These are phyloP conservation scores for Citrus glauca DNA, from an alignment of 345 rosid genomes.

Conservation along the genomic window DNA sequence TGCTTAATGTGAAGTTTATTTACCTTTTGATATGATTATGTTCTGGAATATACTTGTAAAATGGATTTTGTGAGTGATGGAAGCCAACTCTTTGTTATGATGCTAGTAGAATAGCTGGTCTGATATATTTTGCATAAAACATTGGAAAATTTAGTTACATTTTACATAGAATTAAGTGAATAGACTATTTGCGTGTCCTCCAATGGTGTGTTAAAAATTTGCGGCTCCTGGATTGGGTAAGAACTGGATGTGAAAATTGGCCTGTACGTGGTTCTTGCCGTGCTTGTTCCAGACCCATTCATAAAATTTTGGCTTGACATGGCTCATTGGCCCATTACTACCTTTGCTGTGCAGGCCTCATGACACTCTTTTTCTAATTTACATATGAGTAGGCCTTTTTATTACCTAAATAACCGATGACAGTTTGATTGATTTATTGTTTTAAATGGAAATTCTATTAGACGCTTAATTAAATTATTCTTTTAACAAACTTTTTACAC, in stretches of 20 bases:
- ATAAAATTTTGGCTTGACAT: not conserved
- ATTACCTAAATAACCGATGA: too few species aligned
- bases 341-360: not conserved
- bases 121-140: not conserved
- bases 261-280: not conserved
- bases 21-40: not conserved
- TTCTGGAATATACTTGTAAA: not conserved
- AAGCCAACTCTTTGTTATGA: not conserved
- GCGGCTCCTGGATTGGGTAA: not conserved
- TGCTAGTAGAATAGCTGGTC: not conserved
- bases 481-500: too few species aligned
- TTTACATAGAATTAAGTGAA: not conserved
- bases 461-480: too few species aligned
- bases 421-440: too few species aligned
- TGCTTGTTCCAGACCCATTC: not conserved
- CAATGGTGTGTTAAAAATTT: not conserved
- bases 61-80: not conserved
- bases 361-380: not conserved
- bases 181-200: not conserved
- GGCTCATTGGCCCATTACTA: not conserved
- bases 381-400: too few species aligned
- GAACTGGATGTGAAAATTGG: not conserved
- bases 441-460: too few species aligned
- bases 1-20: not conserved
- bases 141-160: not conserved